Base-by-base conservation (phyloP, 1,284 basidiomycete species). In the Pholiota adiposa region DNA sequence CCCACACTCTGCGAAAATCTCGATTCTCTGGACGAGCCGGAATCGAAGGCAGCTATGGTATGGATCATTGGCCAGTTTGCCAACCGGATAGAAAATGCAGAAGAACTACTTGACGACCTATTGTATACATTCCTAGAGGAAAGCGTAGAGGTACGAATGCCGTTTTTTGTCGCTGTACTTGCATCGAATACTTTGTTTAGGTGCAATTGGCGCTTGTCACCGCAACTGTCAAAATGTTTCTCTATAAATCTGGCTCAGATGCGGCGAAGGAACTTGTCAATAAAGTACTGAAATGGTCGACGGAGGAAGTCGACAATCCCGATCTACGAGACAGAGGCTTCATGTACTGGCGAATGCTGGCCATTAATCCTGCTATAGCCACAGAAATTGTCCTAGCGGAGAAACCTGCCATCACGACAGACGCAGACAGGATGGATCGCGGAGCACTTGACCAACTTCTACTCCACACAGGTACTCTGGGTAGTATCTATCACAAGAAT, bases 41-140 rank as follows among this genome's bases (percentile, higher is more conserved):
- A 99, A 74, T 91, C 96, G 2, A 98, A 98, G 69, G 92, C 96
- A 0, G 92, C 96, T 1, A 95, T 99, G 86, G 89, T 99, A 58
- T 99, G 97, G 97, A 96, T 99, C 69, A 83, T 99, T 54, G 97
- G 97, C 0, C 95, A 99, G 76, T 99, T 96, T 70, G 94, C 97
- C 4, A 89, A 99, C 72, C 86, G 91, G 67, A 99, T 99, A 62
- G 94, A 98, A 59, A 98, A 98, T 69, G 93, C 91, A 7, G 96
- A 98, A 70, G 96, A 99, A 69, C 82, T 99, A 51, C 81, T 99
- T 69, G 96, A 97, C 64, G 96, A 97, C 65, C 84, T 98, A 60
- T 79, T 96, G 48, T 96, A 92, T 65, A 90, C 86, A 1, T 99
- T 99, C 79, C 76, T 97, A 66, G 96, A 98, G 60, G 97, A 99